phyloP scores from a whole-genome alignment of 306 rosid genomes.

The Macrotyloma uniflorum region DNA sequence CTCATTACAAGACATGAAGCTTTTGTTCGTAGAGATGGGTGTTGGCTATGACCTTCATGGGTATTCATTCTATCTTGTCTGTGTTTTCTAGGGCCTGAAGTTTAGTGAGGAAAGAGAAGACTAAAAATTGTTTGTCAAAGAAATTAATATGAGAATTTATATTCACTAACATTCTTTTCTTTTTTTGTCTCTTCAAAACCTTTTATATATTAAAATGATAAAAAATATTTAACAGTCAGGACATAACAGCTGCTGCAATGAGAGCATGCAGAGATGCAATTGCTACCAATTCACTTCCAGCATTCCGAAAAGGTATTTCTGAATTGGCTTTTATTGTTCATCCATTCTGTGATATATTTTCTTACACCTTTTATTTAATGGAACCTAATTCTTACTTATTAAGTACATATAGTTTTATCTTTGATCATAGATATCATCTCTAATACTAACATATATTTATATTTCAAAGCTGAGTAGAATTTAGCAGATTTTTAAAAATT shows the following conservation, averaged over 20 bases:
- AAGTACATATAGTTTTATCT: no score
- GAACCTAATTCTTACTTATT: no score
- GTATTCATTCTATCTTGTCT: slow-evolving; percentile 32
- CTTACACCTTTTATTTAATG: no score
- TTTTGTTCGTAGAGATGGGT: slow-evolving; percentile 80
- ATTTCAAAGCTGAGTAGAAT: no score
- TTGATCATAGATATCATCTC: no score
- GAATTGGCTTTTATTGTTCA: not conserved
- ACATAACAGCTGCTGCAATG: slow-evolving; percentile 81
- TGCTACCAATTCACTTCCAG: slow-evolving; percentile 80
- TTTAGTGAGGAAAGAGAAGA: not conserved
- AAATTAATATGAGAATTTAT: no score
- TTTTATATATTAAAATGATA: not conserved
- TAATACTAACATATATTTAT: no score
- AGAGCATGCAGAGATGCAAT: slow-evolving; percentile 85
- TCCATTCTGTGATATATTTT: not conserved
- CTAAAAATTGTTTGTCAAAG: no score
- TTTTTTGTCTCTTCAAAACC: not conserved
- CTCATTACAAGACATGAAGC: slow-evolving; percentile 56
- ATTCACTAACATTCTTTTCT: not conserved
- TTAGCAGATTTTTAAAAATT: no score
- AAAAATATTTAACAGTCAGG: slow-evolving; percentile 50
- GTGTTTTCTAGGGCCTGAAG: not conserved
- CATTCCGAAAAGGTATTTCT: slow-evolving; percentile 61
- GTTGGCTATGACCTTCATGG: slow-evolving; percentile 87